phyloP scores from a whole-genome alignment of 305 asterid species.

The Withania somnifera region DNA sequence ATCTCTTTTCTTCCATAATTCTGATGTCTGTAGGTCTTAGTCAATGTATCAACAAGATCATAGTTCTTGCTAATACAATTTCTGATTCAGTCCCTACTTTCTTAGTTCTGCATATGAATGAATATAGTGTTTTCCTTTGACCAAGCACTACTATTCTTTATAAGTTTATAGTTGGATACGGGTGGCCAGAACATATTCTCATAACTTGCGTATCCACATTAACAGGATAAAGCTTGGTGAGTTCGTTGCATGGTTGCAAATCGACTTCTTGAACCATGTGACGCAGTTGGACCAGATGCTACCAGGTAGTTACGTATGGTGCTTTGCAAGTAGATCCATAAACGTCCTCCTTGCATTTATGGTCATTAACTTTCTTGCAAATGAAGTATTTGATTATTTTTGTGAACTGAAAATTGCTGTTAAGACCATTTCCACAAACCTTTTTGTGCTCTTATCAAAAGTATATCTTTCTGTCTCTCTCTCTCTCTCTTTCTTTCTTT shows the following conservation, averaged over 20 bases:
- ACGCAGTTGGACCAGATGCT: conserved; percentile 70
- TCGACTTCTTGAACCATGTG: conserved; percentile 62
- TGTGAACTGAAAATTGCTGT: background rate
- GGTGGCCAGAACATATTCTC: background rate
- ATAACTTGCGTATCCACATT: background rate
- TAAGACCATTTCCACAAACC: background rate
- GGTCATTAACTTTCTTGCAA: background rate
- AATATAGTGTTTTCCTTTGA: background rate
- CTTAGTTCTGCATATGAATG: background rate
- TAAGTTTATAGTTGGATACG: background rate
- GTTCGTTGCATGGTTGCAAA: conserved; percentile 78
- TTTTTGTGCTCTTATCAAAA: background rate
- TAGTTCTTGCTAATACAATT: background rate
- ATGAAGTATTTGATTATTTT: background rate
- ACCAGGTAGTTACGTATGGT: conserved; percentile 33
- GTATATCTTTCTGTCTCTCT: background rate
- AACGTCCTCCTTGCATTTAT: background rate
- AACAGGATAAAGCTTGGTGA: conserved; percentile 69
- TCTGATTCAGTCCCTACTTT: background rate
- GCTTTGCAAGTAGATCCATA: background rate
- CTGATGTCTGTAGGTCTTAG: background rate
- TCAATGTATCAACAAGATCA: background rate
- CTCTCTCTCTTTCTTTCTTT: background rate
- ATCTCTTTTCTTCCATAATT: background rate
- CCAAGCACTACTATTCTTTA: background rate